Evolutionary conservation across 352 stramenopile genomes (phyloP), one percentile per base, ranked within the genome.

Genomic region (Phytopythium mirpurense): DNA sequence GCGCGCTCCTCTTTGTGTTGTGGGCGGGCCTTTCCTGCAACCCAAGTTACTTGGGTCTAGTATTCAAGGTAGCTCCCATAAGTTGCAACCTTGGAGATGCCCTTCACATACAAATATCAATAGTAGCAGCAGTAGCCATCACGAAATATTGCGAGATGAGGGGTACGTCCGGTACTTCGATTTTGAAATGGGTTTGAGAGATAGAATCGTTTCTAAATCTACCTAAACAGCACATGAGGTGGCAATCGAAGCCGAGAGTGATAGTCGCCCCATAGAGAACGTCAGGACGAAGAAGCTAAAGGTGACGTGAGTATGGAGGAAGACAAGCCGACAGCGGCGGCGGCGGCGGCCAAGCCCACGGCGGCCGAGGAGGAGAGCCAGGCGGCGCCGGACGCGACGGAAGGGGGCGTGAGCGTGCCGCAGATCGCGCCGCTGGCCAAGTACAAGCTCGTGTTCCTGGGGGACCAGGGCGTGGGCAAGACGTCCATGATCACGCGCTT

Each of bases 401-500:
- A 75, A 34, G 35, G 48, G 32, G 68, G 62, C 52, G 73, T 84
- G 46, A 80, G 67, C 49, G 74, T 91, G 54, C 81, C 81, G 45
- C 78, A 89, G 71, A 96, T 97, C 60, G 85, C 88, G 56, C 88
- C 90, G 31, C 68, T 97, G 36, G 88, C 90, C 62, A 97, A 97
- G 76, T 97, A 97, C 78, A 97, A 97, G 62, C 67, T 97, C 35
- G 93, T 98, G 31, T 98, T 98, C 51, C 62, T 98, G 27, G 94
- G 94, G 32, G 94, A 98, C 67, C 96, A 99, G 78, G 96, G 93
- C 53, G 97, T 99, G 31, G 97, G 97, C 37, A 99, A 99, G 80
- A 99, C 97, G 34, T 98, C 94, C 24, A 99, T 99, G 69, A 99
- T 99, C 72, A 99, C 97, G 52, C 81, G 97, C 52, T 99, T 99